These are phyloP conservation scores for Coniophora puteana DNA, from an alignment of 1,284 basidiomycete genomes.

Conservation along the genomic window DNA sequence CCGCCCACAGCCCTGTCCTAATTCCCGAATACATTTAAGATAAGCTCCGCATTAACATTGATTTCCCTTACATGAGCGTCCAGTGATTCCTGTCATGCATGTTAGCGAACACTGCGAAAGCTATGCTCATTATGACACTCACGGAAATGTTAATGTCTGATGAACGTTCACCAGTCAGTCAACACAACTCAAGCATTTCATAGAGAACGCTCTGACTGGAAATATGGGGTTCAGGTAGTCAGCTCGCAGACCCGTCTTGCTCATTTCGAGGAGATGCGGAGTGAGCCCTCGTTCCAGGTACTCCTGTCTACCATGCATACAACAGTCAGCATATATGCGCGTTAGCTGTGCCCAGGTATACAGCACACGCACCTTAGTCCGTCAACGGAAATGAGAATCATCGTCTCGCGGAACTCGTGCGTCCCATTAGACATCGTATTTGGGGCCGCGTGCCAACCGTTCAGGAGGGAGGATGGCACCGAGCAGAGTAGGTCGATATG, in stretches of 20 bases:
- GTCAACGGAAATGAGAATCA: constrained; percentile 84
- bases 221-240: constrained; percentile 85
- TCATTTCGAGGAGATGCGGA: constrained; percentile 75
- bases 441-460: too few relatives aligned
- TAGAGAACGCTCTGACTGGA: constrained; percentile 72
- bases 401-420: constrained; percentile 73
- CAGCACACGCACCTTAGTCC: constrained; percentile 69
- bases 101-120: constrained; percentile 3
- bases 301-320: constrained; percentile 65
- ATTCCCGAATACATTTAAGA: constrained; percentile 4
- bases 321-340: constrained; percentile 5
- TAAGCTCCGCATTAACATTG: not conserved
- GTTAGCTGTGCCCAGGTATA: not conserved
- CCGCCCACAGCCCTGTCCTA: constrained; percentile 87
- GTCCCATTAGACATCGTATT: too few relatives aligned
- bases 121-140: constrained; percentile 28
- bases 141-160: constrained; percentile 88
- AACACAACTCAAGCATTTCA: constrained; percentile 3
- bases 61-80: constrained; percentile 63
- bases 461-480: too few relatives aligned
- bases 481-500: too few relatives aligned
- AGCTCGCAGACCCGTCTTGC: constrained; percentile 77
- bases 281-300: constrained; percentile 82
- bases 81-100: constrained; percentile 69
- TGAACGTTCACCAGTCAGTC: too few relatives aligned